Conservation (phyloP, 768 basidiomycete species). For the Gymnopilus dilepis region DNA sequence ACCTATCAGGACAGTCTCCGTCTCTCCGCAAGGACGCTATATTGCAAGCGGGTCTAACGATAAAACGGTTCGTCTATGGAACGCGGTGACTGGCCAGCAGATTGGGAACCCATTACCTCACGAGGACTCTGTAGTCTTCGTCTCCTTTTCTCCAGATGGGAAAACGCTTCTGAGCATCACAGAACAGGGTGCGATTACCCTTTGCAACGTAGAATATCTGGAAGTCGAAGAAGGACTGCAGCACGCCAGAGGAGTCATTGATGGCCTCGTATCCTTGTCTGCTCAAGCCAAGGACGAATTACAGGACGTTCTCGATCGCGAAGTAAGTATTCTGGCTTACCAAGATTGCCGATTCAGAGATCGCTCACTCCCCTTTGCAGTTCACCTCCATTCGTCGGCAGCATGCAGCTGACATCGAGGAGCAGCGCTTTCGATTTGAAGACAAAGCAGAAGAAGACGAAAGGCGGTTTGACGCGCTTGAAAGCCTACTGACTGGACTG, state of each 20-base stretch:
- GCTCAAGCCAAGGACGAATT: neutral
- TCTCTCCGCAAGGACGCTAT: conserved; percentile 18
- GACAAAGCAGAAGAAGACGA: neutral
- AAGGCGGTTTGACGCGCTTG: neutral
- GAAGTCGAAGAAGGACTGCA: conserved; percentile 19
- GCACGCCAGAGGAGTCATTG: neutral
- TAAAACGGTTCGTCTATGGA: conserved; percentile 15
- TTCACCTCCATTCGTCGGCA: neutral
- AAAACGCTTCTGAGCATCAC: conserved; percentile 5
- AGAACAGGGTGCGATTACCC: neutral
- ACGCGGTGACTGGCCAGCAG: conserved; percentile 9
- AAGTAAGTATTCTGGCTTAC: neutral
- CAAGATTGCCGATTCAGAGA: neutral
- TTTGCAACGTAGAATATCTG: conserved; percentile 13
- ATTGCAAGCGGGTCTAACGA: conserved; percentile 16
- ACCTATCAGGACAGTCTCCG: conserved; percentile 4
- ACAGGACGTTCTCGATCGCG: neutral
- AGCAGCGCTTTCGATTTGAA: neutral
- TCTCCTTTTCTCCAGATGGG: conserved; percentile 13
- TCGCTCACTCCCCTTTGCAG: neutral
- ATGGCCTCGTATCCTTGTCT: conserved; percentile 3
- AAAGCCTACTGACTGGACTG: neutral
- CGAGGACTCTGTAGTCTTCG: neutral
- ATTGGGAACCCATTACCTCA: conserved; percentile 7
- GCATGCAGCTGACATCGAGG: neutral